Percentiles rank a stretch among this genome's conserved stretches.
Evolutionary conservation across 2,329 filamentous ascomycete species (phyloP).

Genomic region (Dothistroma septosporum): DNA sequence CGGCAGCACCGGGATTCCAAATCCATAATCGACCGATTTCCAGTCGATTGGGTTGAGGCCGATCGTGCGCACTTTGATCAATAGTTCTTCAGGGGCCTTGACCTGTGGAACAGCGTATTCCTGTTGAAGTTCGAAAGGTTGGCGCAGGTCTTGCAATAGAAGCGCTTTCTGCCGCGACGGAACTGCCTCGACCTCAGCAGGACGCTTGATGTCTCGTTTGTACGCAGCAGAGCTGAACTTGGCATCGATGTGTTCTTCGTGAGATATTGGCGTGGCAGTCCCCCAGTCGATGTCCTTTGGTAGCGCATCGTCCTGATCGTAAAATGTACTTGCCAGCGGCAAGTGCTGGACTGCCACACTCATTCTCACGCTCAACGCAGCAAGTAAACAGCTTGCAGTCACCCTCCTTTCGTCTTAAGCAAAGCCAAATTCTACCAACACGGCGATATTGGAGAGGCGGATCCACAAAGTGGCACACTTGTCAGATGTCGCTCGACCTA

Average conservation of each 20-base stretch:
- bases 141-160: constrained; percentile 11
- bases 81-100: constrained; percentile 32
- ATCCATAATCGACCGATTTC: constrained; percentile 43
- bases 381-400: background rate
- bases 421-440: background rate
- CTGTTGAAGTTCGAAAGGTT: constrained; percentile 11
- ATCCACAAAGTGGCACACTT: too few species aligned
- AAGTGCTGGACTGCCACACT: constrained; percentile 8
- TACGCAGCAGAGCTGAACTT: constrained; percentile 13
- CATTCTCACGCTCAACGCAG: background rate
- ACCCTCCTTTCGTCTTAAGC: background rate
- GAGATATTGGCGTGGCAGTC: constrained; percentile 18
- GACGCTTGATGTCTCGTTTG: constrained; percentile 10
- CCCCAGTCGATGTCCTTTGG: constrained; percentile 20
- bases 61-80: constrained; percentile 36
- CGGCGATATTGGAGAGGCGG: background rate
- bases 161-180: constrained; percentile 16
- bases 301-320: constrained; percentile 2
- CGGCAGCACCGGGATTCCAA: constrained; percentile 40
- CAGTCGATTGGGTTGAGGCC: constrained; percentile 43
- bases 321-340: constrained; percentile 6
- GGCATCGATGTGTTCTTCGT: constrained; percentile 15
- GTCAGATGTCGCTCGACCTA: background rate
- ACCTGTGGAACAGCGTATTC: constrained; percentile 12
- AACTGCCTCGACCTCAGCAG: background rate